These are phyloP conservation scores for Xylaria longipes DNA, from an alignment of 495 filamentous ascomycete species.

Conservation along the genomic window DNA sequence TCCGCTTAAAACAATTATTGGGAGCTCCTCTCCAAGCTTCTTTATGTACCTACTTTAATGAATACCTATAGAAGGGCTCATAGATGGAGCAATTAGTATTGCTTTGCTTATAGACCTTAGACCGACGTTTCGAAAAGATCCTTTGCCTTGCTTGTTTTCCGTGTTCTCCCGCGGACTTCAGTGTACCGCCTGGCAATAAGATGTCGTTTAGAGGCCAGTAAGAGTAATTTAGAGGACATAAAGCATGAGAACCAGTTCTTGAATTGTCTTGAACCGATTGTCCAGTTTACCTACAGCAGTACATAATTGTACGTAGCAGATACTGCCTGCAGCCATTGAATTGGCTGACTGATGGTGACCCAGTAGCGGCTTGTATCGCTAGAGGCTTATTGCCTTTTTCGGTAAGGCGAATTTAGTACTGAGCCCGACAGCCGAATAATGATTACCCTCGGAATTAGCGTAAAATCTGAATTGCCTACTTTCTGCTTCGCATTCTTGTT, in stretches of 20 bases:
- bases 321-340: not conserved
- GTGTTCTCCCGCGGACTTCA: not conserved
- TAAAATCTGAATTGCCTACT: not conserved
- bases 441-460: not conserved
- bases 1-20: not conserved
- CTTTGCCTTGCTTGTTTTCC: not conserved
- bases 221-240: not conserved
- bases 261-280: not conserved
- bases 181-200: not conserved
- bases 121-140: not conserved
- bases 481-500: not conserved
- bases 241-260: not conserved
- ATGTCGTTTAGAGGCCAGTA: not conserved
- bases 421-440: not conserved
- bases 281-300: not conserved
- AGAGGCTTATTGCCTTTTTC: constrained; percentile 5
- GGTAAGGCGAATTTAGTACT: constrained; percentile 1
- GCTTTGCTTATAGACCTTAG: not conserved
- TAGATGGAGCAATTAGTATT: not conserved
- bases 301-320: too few species aligned
- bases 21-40: not conserved
- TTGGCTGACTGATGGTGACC: not conserved
- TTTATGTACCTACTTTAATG: not conserved
- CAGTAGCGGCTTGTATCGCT: not conserved
- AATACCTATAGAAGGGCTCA: not conserved